These are phyloP conservation scores for Apiospora phragmitis DNA, from an alignment of 2,329 filamentous ascomycete genomes.

Conservation along the genomic window DNA sequence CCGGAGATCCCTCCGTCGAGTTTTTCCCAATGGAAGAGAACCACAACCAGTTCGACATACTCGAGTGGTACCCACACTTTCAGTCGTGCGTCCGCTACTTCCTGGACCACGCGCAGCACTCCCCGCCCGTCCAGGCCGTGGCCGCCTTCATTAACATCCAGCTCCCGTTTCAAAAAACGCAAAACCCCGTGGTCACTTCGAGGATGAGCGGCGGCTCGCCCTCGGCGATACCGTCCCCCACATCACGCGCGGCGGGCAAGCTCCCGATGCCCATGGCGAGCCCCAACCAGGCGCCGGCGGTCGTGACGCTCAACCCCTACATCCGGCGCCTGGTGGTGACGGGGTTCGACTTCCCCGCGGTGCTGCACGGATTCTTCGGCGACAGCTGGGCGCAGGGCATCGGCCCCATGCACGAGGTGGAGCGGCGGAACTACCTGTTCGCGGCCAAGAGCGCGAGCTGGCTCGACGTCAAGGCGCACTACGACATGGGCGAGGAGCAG, in stretches of 20 bases:
- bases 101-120: slow-evolving; percentile 86
- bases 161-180: slow-evolving; percentile 75
- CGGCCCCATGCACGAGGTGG: slow-evolving; percentile 80
- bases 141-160: slow-evolving; percentile 91
- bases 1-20: slow-evolving; percentile 23
- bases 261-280: slow-evolving; percentile 25
- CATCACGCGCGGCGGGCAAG: slow-evolving; percentile 26
- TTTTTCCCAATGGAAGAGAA: slow-evolving; percentile 8
- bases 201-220: slow-evolving; percentile 32
- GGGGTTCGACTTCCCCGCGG: slow-evolving; percentile 80
- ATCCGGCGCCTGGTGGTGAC: slow-evolving; percentile 88
- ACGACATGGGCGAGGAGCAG: slow-evolving; percentile 84
- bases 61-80: slow-evolving; percentile 91
- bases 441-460: slow-evolving; percentile 91
- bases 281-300: slow-evolving; percentile 28
- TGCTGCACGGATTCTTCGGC: slow-evolving; percentile 97
- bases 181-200: slow-evolving; percentile 45
- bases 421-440: slow-evolving; percentile 92
- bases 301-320: slow-evolving; percentile 79
- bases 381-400: slow-evolving; percentile 84
- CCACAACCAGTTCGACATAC: slow-evolving; percentile 65
- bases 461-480: slow-evolving; percentile 84
- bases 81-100: slow-evolving; percentile 91
- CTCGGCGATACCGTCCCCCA: slow-evolving; percentile 33
- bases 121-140: slow-evolving; percentile 78